Conservation (phyloP, 2,329 filamentous ascomycete genomes). For the Ceratocystiopsis minuta region DNA sequence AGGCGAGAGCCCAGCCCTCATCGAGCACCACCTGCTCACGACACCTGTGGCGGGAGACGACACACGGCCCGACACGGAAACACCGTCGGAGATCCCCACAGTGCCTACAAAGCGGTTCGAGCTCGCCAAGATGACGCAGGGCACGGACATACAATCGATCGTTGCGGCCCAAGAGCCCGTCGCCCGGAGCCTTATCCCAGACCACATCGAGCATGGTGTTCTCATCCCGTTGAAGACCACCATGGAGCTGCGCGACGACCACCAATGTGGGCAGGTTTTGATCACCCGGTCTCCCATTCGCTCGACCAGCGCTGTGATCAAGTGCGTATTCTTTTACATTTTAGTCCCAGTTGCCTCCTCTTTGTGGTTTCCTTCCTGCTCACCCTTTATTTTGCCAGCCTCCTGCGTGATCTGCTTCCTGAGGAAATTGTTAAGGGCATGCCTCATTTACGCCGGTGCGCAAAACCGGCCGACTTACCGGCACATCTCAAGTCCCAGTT, state of each 20-base stretch:
- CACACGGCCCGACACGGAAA: too few relatives aligned
- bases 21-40: not conserved
- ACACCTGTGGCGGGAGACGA: not conserved
- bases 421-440: constrained; percentile 46
- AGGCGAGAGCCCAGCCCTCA: not conserved
- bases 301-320: constrained; percentile 53
- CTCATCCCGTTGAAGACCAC: constrained; percentile 47
- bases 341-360: not conserved
- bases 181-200: constrained; percentile 15
- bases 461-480: constrained; percentile 51
- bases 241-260: constrained; percentile 41
- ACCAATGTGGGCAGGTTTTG: constrained; percentile 43
- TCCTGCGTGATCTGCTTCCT: constrained; percentile 36
- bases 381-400: constrained; percentile 18
- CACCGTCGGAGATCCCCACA: too few relatives aligned
- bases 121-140: constrained; percentile 8
- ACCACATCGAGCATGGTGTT: constrained; percentile 25
- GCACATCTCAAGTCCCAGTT: constrained; percentile 42
- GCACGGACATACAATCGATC: constrained; percentile 6
- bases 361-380: not conserved
- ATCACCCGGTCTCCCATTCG: constrained; percentile 56
- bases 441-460: constrained; percentile 58
- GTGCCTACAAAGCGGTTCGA: constrained; percentile 2
- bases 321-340: constrained; percentile 30
- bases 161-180: constrained; percentile 16